A percentile compares a stretch with the other conserved stretches of the same genome.
These are phyloP conservation scores for Boeremia lycopersici DNA, from an alignment of 2,329 filamentous ascomycete genomes.

Conservation along the genomic window DNA sequence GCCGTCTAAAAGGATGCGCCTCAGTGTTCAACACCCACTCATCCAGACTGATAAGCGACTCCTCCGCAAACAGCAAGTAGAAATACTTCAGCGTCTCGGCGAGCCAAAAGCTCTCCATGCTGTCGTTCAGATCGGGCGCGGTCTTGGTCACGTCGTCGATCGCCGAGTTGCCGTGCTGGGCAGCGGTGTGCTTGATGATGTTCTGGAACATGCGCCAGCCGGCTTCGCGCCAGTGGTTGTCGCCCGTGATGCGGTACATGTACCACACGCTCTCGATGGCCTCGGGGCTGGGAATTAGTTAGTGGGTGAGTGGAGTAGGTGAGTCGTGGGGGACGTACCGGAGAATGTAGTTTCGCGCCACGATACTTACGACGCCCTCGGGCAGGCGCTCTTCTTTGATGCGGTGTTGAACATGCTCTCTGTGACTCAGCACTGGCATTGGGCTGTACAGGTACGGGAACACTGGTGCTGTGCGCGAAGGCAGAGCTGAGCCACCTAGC, in stretches of 20 bases:
- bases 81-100: constrained; percentile 73
- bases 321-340: constrained; percentile 47
- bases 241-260: constrained; percentile 75
- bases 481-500: constrained; percentile 1
- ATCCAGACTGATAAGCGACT: constrained; percentile 64
- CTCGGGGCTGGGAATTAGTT: constrained; percentile 60
- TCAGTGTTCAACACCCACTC: constrained; percentile 66
- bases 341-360: constrained; percentile 67
- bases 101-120: constrained; percentile 79
- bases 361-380: constrained; percentile 61
- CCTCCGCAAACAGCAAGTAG: constrained; percentile 67
- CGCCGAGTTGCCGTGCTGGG: constrained; percentile 67
- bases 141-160: constrained; percentile 68
- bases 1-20: constrained; percentile 51
- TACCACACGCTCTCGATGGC: constrained; percentile 82
- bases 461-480: constrained; percentile 29
- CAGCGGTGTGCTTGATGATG: constrained; percentile 65
- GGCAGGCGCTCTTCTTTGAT: constrained; percentile 56
- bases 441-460: constrained; percentile 43
- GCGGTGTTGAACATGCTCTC: constrained; percentile 45
- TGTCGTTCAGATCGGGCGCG: constrained; percentile 56
- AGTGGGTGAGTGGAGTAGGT: not conserved
- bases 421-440: constrained; percentile 36
- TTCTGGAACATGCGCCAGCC: constrained; percentile 77
- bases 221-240: constrained; percentile 67